Evolutionary conservation across 768 basidiomycete species (phyloP), one percentile per base, ranked within the genome.

Genomic region (Auriscalpium orientale): DNA sequence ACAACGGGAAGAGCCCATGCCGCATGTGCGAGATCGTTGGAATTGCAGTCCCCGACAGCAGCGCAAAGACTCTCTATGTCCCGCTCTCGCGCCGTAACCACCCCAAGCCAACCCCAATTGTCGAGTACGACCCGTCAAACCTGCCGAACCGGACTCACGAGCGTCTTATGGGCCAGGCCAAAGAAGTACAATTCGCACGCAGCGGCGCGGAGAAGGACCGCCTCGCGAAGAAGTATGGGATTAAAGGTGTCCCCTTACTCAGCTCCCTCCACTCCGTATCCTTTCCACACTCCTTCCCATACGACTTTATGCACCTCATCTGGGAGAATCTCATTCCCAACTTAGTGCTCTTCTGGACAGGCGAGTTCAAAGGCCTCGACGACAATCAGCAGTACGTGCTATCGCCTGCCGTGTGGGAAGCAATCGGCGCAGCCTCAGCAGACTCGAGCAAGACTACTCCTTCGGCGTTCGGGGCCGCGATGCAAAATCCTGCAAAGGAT

Each of bases 251-350:
- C 15, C 61, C 76, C 3, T 37, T 73, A 0, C 68, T 77, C 20
- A 55, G 56, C 9, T 12, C 28, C 13, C 66, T 77, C 1, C 51
- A 61, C 1, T 74, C 70, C 0, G 55, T 77, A 20, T 63, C 63
- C 6, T 73, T 76, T 57, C 72, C 78, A 1, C 0, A 18, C 4
- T 73, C 73, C 13, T 74, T 77, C 20, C 77, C 76, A 0, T 72
- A 73, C 57, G 77, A 81, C 51, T 76, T 78, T 64, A 79, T 80
- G 74, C 79, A 82, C 51, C 67, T 77, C 0, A 64, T 79, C 21
- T 74, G 64, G 60, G 76, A 77, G 57, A 80, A 80, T 57, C 47
- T 77, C 1, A 58, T 77, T 28, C 63, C 60, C 20, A 76, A 73
- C 49, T 66, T 82, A 1, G 61, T 79, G 35, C n/a, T 55, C 0